Conservation (phyloP, 805 yeast genomes). For the Candida khao-thaluensis region DNA sequence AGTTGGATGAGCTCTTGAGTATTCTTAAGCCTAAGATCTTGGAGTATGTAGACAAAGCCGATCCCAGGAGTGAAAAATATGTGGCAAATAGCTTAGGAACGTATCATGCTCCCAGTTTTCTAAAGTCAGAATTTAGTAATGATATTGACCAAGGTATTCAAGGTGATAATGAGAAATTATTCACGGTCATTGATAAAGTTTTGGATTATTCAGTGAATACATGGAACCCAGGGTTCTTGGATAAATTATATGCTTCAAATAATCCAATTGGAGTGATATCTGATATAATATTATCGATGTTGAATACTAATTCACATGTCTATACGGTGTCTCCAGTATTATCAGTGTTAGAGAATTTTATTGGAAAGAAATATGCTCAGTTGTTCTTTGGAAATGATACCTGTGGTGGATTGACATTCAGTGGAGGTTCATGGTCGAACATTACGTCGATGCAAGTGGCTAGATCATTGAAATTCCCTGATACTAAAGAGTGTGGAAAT, state of each 20-base stretch:
- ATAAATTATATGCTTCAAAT: conserved; percentile 80
- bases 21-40: conserved; percentile 53
- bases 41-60: conserved; percentile 50
- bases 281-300: conserved; percentile 62
- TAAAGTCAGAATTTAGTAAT: conserved; percentile 34
- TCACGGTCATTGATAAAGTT: conserved; percentile 52
- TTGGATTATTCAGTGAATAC: conserved; percentile 72
- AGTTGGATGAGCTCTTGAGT: conserved; percentile 53
- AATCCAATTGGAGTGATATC: conserved; percentile 80
- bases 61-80: conserved; percentile 29
- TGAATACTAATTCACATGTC: conserved; percentile 85
- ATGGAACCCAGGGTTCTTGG: conserved; percentile 85
- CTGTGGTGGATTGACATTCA: conserved; percentile 81
- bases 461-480: conserved; percentile 62
- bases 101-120: conserved; percentile 48
- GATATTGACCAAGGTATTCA: conserved; percentile 24
- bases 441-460: conserved; percentile 77
- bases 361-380: conserved; percentile 65
- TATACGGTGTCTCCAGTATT: conserved; percentile 82
- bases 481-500: conserved; percentile 65
- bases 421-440: conserved; percentile 89
- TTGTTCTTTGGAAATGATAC: conserved; percentile 52
- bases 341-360: conserved; percentile 69
- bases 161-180: conserved; percentile 43
- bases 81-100: conserved; percentile 50